Base-by-base conservation (phyloP, 768 basidiomycete genomes). In the Podaxis pistillaris region DNA sequence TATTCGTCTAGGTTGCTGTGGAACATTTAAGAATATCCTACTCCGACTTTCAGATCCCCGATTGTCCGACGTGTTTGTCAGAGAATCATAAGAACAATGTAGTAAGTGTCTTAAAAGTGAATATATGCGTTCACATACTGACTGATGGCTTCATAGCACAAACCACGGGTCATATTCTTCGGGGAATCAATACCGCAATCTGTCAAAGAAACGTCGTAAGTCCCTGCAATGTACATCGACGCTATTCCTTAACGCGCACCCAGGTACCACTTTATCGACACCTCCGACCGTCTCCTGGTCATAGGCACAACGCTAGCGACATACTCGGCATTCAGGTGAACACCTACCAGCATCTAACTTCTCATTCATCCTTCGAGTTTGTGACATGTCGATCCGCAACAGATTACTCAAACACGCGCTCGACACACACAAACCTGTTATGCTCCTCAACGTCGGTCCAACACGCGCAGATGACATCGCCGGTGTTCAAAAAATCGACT, bases 301-400 rank as follows among this genome's bases (percentile, higher is more conserved):
- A 76, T 96, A 40, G 96, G 96, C 37, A 96, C 94, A 0, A 94
- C 93, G 0, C 83, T 97, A 28, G 94, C 96, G 0, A 98, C 96
- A 0, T 97, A 91, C 74, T 95, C 93, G 5, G 94, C 94, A 2
- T 97, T 89, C 74, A 82, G 92, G 92, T 91, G 66, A 26, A 76
- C 60, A 15, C n/a, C 44, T 33, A 28, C 47, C 33, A 13, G 17
- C 30, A 50, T 12, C 36, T 41, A 22, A 46, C 28, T 46, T 57
- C 54, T 54, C 51, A 53, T 30, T 46, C 24, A 26, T 9, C 24
- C 13, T 24, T 49, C 17, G 51, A 1, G 8, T 9, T 1, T 9
- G 33, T 37, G 53, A 52, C 17, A 65, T 61, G 17, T 44, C 44
- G 19, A 52, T 46, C 60, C 50, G 15, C 44, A 41, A 41, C 64